phyloP scores from a whole-genome alignment of 108 stramenopile species.

The Nitzschia putrida region DNA sequence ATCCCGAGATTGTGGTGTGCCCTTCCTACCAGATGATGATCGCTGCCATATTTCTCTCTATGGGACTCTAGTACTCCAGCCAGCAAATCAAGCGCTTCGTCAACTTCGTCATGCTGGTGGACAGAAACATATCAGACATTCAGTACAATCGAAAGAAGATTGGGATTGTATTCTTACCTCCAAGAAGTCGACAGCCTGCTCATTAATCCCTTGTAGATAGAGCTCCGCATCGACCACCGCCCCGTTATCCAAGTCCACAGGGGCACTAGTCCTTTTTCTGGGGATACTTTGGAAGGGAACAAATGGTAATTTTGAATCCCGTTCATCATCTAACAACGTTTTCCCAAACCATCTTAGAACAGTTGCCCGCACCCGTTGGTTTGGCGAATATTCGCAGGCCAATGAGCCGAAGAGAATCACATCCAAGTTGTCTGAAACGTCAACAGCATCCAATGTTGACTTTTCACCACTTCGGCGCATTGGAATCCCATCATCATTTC shows the following conservation, averaged over 20 bases:
- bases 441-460: constrained; percentile 14
- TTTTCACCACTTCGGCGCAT: constrained; percentile 26
- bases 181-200: constrained; percentile 22
- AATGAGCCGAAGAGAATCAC: constrained; percentile 22
- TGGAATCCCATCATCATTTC: constrained; percentile 24
- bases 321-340: constrained; percentile 4
- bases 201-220: constrained; percentile 15
- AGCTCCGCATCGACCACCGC: constrained; percentile 29
- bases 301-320: constrained; percentile 14
- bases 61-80: constrained; percentile 68
- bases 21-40: constrained; percentile 62
- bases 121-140: neutral
- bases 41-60: constrained; percentile 55
- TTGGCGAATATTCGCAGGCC: constrained; percentile 8
- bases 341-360: constrained; percentile 24
- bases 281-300: neutral
- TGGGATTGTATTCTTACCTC: constrained; percentile 6
- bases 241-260: constrained; percentile 14
- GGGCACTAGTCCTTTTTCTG: constrained; percentile 9
- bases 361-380: constrained; percentile 27
- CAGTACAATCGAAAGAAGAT: neutral
- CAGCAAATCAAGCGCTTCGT: constrained; percentile 61
- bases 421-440: constrained; percentile 21
- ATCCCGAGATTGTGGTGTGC: constrained; percentile 75
- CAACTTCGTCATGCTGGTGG: constrained; percentile 44